Evolutionary conservation across 225 moss, liverwort and hornwort species (phyloP).

Genomic region (Sphagnum contortum): DNA sequence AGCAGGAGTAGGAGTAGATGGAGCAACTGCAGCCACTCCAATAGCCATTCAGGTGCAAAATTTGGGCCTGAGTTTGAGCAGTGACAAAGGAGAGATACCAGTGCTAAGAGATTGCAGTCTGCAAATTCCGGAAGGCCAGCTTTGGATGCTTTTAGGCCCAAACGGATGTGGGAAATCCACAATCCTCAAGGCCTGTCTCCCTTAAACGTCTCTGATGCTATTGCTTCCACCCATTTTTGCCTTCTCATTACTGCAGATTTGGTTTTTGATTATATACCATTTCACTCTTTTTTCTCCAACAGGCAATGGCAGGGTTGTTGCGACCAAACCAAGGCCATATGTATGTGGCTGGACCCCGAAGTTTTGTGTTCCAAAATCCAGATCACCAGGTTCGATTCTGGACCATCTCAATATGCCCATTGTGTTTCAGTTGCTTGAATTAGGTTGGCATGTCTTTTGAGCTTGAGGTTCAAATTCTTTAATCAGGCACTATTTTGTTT

Average conservation of each 20-base stretch:
- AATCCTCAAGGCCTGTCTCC: slow-evolving; percentile 68
- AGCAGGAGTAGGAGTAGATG: slow-evolving; percentile 19
- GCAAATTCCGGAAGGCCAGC: slow-evolving; percentile 70
- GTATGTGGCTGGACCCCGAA: slow-evolving; percentile 66
- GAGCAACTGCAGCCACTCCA: slow-evolving; percentile 15
- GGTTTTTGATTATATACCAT: slow-evolving; percentile 1
- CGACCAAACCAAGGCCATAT: slow-evolving; percentile 70
- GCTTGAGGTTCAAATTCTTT: too few relatives aligned
- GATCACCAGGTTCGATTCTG: slow-evolving; percentile 57
- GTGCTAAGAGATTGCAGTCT: slow-evolving; percentile 72
- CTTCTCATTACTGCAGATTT: background rate
- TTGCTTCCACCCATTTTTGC: background rate
- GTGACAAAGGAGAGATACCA: slow-evolving; percentile 62
- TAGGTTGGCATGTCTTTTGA: too few relatives aligned
- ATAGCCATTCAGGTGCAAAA: slow-evolving; percentile 69
- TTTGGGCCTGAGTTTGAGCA: slow-evolving; percentile 50
- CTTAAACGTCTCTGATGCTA: slow-evolving; percentile 2
- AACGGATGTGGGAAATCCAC: slow-evolving; percentile 98
- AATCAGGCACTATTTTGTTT: too few relatives aligned
- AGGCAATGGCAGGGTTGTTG: slow-evolving; percentile 80
- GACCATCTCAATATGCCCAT: too few relatives aligned
- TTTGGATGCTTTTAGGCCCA: slow-evolving; percentile 96
- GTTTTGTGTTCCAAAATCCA: slow-evolving; percentile 97
- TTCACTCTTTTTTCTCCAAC: background rate
- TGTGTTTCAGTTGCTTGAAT: too few relatives aligned